Evolutionary conservation across 164 flowering plant genomes (phyloP), one percentile per base, ranked within the genome.

Genomic region (Vitis labrusca): DNA sequence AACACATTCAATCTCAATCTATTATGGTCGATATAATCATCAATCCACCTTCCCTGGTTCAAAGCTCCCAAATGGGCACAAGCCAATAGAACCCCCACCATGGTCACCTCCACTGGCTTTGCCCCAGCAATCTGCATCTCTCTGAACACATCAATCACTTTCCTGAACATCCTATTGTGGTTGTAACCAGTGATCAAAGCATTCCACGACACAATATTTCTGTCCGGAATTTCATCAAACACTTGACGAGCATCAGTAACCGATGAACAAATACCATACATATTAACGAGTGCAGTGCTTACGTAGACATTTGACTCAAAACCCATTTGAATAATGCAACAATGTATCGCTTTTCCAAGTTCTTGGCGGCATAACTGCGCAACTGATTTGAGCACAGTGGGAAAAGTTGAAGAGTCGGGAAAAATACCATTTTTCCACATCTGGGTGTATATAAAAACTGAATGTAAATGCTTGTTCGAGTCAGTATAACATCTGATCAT

Each of bases 191-290:
- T 77, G 14, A 84, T 71, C 66, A 84, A 67, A 1, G 81, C 76
- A 59, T 80, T 84, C 85, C 85, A 84, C 0, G 83, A 63, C 32
- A 82, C 85, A 10, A 64, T 48, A 50, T 82, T 80, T 59, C 77
- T 80, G 1, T 29, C 71, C 10, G 74, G 72, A 79, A 82, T 80
- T 67, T 78, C 81, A 72, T 80, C 84, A 65, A 84, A 84, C 76
- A 82, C 1, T 27, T 19, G 66, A 14, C 77, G 71, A 0, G 72
- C 82, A 9, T 78, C 78, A 7, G 6, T 68, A 61, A 72, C 56
- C 29, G 23, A 61, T 10, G 16, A 44, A 63, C 83, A 78, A 7
- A 32, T 15, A 5, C 61, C 29, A 55, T 82, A 84, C 80, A 84
- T 69, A 66, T 72, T 65, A n/a, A 84, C 71, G 10, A 84, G 75